Conservation (phyloP, 208 protist species). For the Crithidia mellificae region DNA sequence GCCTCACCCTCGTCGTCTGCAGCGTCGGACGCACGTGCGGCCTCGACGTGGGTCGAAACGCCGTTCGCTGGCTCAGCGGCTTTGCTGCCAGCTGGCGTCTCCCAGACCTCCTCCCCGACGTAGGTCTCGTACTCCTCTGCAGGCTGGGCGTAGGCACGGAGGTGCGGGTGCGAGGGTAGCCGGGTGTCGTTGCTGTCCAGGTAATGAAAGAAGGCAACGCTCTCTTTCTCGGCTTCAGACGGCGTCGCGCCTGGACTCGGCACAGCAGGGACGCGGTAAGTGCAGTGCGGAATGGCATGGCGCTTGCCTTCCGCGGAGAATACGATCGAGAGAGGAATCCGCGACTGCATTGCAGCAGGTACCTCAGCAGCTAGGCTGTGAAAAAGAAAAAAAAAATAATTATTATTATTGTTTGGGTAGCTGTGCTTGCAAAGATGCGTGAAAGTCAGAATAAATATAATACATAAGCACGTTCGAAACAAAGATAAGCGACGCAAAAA, state of each 20-base stretch:
- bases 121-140: conserved; percentile 81
- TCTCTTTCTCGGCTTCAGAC: conserved; percentile 5
- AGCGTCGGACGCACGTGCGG: not conserved
- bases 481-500: not conserved
- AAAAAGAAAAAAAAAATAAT: not conserved
- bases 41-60: no score
- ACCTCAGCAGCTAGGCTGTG: no score
- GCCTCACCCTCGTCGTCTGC: conserved; percentile 1
- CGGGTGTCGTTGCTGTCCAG: conserved; percentile 81
- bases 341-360: conserved; percentile 39
- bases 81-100: not conserved
- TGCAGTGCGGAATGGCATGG: conserved; percentile 59
- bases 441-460: no score
- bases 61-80: no score
- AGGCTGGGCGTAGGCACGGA: conserved; percentile 35
- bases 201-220: conserved; percentile 61
- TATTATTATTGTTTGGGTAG: no score
- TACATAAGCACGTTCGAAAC: no score
- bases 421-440: no score
- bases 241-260: not conserved
- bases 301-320: conserved; percentile 36
- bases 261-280: conserved; percentile 30
- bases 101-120: conserved; percentile 80
- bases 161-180: conserved; percentile 51
- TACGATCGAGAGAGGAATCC: conserved; percentile 65